Base-by-base conservation (phyloP, 192 early-diverging fungal species). In the Mortierella hygrophila region DNA sequence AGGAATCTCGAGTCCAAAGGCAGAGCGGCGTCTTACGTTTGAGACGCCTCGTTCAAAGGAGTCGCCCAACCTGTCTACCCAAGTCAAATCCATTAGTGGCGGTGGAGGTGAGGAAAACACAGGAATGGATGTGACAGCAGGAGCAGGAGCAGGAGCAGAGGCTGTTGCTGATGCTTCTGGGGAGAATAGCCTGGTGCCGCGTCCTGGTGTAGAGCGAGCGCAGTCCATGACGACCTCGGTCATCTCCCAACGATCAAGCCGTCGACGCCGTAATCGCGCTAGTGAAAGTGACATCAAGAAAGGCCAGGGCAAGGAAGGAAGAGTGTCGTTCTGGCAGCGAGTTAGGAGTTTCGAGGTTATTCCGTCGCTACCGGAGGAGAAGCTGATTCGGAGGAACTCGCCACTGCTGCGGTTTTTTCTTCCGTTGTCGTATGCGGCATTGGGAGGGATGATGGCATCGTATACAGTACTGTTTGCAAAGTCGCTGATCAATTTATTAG, bases 391-490 rank as follows among this genome's bases (percentile, higher is more conserved):
- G 16, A 52, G 88, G 13, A 75, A 89, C 32, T 89, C 89, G 6
- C 79, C 87, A 1, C 83, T 90, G 40, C 91, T 94, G 5, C 81
- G 90, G 38, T 91, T 93, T 73, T 89, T 90, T 47, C 88, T 97
- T 4, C 96, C 96, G 5, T 74, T 97, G 38, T 82, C 93, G 0
- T 97, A 97, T 75, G 95, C 96, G 3, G 89, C 92, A 11, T 77
- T 97, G 69, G 96, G 95, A 40, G 94, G 94, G 2, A 89, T 94
- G 70, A 95, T 97, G 95, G 96, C 92, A 1, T 92, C 94, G 8
- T 89, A 95, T 42, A 95, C 94, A 26, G 94, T 94, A 0, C 82
- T 97, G 41, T 96, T 96, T 93, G 96, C 96, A 72, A 97, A 97
- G 79, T 90, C 94, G n/a, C 91, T 95, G 11, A 92, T 96, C 75